Base-by-base conservation (phyloP, 2,329 filamentous ascomycete species). In the Eutypa lata region DNA sequence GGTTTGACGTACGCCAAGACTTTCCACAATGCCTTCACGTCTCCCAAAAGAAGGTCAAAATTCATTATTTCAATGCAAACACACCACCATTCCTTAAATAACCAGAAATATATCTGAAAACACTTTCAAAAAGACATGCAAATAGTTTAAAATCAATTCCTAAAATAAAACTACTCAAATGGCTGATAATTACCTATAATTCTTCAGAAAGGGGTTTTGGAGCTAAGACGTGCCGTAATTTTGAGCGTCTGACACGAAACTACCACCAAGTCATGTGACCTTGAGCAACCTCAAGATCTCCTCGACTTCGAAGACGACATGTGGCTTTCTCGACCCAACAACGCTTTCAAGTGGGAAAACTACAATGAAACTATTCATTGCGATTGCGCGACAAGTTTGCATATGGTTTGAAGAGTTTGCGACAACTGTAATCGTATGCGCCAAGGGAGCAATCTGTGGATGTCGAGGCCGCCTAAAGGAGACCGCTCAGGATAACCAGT, bases 191-290 rank as follows among this genome's bases (percentile, higher is more conserved):
- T 5, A 45, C 13, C 3, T 21, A 13, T 13, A 14, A 24, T n/a
- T 45, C 10, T 13, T 45, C 22, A 16, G 7, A 45, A 16, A 16
- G 14, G 22, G 21, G 16, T 4, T 45, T 26, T 13, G 13, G 35
- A 24, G 37, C 33, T 33, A 18, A 18, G 22, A 33, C 48, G 48
- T 18, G 47, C n/a, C 7, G 1, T 2, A 38, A 26, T 40, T 21
- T 49, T 2, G 8, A 40, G 21, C 1, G 10, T 7, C 7, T 18
- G 18, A 49, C 48, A n/a, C 48, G 35, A 42, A 24, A 8, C 14
- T 33, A 21, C n/a, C 48, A 5, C 48, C 19, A 49, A 26, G 40
- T 42, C 48, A 49, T 42, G 48, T 49, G 48, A 49, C 37, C 21
- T 18, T n/a, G 3, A 22, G 21, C 7, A n/a, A 38, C 13, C 35